These are phyloP conservation scores for Xylaria sp. DNA, from an alignment of 2,329 filamentous ascomycete genomes.

Conservation along the genomic window DNA sequence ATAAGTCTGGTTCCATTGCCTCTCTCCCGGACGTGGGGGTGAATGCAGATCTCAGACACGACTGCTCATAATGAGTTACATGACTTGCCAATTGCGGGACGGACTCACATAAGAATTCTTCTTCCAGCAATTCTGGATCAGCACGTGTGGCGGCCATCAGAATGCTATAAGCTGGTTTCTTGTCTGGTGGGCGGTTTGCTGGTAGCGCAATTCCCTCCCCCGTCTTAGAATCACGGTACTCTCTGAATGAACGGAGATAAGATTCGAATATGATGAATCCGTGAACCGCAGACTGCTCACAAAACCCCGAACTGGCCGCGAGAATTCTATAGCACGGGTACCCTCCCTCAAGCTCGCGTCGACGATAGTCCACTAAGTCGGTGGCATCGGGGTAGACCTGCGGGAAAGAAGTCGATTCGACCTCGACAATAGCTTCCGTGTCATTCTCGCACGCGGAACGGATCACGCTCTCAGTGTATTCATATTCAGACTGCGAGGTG, in stretches of 20 bases:
- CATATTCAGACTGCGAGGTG: background rate
- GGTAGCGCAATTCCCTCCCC: conserved; percentile 30
- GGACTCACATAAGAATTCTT: conserved; percentile 35
- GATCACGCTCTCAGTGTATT: conserved; percentile 17
- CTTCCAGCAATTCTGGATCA: conserved; percentile 33
- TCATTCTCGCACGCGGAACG: conserved; percentile 29
- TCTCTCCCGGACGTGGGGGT: conserved; percentile 26
- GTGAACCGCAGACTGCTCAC: conserved; percentile 14
- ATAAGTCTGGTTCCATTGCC: conserved; percentile 34
- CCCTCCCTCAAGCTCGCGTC: conserved; percentile 27
- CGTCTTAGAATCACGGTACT: conserved; percentile 26
- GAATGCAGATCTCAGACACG: conserved; percentile 36
- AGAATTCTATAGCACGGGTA: conserved; percentile 31
- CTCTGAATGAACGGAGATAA: conserved; percentile 25
- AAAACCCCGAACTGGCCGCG: background rate
- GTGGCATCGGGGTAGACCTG: conserved; percentile 28
- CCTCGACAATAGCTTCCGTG: conserved; percentile 32
- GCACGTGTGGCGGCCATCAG: conserved; percentile 34
- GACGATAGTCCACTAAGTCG: conserved; percentile 22
- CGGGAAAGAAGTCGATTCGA: conserved; percentile 33
- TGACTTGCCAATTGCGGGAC: background rate
- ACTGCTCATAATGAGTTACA: conserved; percentile 28
- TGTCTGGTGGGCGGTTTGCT: conserved; percentile 31
- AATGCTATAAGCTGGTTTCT: conserved; percentile 31
- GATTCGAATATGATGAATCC: conserved; percentile 34